Evolutionary conservation across 352 stramenopile species (phyloP).

Genomic region (Phytophthora boehmeriae): DNA sequence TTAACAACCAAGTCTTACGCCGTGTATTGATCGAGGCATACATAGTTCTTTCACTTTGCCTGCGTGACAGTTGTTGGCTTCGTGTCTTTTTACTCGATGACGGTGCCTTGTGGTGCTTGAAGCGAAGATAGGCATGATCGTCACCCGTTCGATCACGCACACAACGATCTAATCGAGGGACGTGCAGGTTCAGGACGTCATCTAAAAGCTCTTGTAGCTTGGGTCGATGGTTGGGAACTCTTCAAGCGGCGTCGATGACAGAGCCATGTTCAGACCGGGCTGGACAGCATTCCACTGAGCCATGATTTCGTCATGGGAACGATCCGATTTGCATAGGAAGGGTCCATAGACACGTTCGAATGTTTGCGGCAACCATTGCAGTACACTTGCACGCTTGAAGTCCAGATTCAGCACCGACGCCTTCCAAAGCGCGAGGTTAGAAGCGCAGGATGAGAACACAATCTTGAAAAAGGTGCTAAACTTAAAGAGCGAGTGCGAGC

Average conservation of each 20-base stretch:
- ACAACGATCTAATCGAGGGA: conserved; percentile 79
- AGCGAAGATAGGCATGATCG: conserved; percentile 85
- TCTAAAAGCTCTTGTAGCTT: conserved; percentile 77
- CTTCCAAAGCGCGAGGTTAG: conserved; percentile 80
- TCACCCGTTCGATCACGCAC: conserved; percentile 81
- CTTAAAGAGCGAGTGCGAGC: conserved; percentile 70
- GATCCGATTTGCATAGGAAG: conserved; percentile 79
- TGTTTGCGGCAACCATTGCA: conserved; percentile 75
- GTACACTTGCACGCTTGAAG: conserved; percentile 69
- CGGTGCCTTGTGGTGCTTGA: conserved; percentile 76
- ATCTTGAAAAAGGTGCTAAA: conserved; percentile 81
- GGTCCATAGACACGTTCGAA: conserved; percentile 79
- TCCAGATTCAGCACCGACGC: conserved; percentile 66
- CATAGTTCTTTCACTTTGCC: conserved; percentile 13
- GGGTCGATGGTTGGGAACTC: conserved; percentile 64
- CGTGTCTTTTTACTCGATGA: conserved; percentile 20
- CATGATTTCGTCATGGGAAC: conserved; percentile 75
- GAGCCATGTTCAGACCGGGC: conserved; percentile 72
- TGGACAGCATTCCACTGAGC: conserved; percentile 76
- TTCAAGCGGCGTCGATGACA: conserved; percentile 59
- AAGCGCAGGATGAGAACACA: conserved; percentile 56
- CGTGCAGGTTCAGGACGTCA: conserved; percentile 78
- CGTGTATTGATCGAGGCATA: conserved; percentile 4
- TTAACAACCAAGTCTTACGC: not conserved
- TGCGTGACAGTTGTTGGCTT: conserved; percentile 11